Base-by-base conservation (phyloP, 2,329 filamentous ascomycete species). In the Biscogniauxia sp. region DNA sequence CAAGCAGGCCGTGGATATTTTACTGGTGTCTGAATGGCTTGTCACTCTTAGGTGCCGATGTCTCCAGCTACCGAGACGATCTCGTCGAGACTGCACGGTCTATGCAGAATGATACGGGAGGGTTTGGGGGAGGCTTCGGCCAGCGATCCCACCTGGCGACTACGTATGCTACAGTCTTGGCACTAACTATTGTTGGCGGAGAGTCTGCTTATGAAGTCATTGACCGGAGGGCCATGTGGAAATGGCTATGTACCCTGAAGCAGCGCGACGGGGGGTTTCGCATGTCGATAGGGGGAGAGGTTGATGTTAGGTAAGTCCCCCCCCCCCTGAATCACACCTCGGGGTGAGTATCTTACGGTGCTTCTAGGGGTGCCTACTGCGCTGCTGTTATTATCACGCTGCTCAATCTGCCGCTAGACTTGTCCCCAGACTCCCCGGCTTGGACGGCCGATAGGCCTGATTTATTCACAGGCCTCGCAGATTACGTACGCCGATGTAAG, bases 101-200 rank as follows among this genome's bases (percentile, higher is more conserved):
- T 52, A 88, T 94, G 77, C 95, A 98, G 77, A 96, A 97, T 75
- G 75, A 81, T 20, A 82, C 82, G 17, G 95, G 95, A 55, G 95
- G 95, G 2, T 97, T 97, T 74, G 95, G 93, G 56, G 95, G 94
- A 64, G 93, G 95, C n/a, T 90, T 93, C 74, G 93, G 94, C 26
- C 95, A 98, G 73, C 82, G 86, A 66, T 93, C 92, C 57, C 95
- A 99, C 76, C 84, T 95, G 67, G 95, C 95, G 60, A 89, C 91
- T 53, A 92, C 91, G 0, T 99, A 98, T 81, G 93, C 93, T 54
- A 84, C 89, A 50, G 78, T 96, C 20, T 83, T 99, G 61, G 87
- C 90, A 53, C 80, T 99, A 56, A 86, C 89, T 23, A 84, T 93
- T 64, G 90, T 94, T 51, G 92, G 91, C 56, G 92, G 90, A 8